Base-by-base conservation (phyloP, 768 basidiomycete species). In the Saitozyma podzolica region DNA sequence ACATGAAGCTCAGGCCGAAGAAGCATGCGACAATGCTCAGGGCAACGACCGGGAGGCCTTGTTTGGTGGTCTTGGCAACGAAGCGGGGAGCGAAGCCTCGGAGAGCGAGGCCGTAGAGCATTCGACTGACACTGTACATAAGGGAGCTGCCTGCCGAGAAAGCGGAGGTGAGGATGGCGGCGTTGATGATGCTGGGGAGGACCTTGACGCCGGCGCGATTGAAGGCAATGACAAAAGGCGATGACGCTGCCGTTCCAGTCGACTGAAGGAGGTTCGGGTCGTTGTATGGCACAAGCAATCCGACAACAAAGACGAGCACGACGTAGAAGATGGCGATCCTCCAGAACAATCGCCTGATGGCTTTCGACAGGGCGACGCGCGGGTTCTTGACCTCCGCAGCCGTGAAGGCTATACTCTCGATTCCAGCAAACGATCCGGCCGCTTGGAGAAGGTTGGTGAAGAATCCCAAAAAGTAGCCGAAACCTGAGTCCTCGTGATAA, bases 111-210 rank as follows among this genome's bases (percentile, higher is more conserved):
- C 70, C 67, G 68, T 77, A 75, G 40, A 80, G 70, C 0, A 70
- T 62, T 52, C 78, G 68, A 43, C 70, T 69, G 0, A 70, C 69
- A 40, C 65, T 67, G 51, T 63, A 75, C 45, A 73, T 60, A 56
- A 72, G 76, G 54, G 67, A 61, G 67, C 73, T 77, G 4, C 74
- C 78, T 1, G 79, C 67, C 0, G 70, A 73, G 67, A 66, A 73
- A 37, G 74, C 70, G 40, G 60, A 68, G 54, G 66, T 69, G 40
- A 76, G 50, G 55, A 79, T 45, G 50, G 67, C 68, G 57, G 73
- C 72, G 62, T 74, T 73, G 66, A 79, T 68, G 62, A 79, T 73
- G 11, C 59, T 61, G 9, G 70, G 66, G 3, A 79, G 62, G 17
- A 64, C 74, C 39, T 65, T 67, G 68, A 79, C 65, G 6, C 74